Evolutionary conservation across 441 rosid species (phyloP).

Genomic region (Caryocar brasiliense): DNA sequence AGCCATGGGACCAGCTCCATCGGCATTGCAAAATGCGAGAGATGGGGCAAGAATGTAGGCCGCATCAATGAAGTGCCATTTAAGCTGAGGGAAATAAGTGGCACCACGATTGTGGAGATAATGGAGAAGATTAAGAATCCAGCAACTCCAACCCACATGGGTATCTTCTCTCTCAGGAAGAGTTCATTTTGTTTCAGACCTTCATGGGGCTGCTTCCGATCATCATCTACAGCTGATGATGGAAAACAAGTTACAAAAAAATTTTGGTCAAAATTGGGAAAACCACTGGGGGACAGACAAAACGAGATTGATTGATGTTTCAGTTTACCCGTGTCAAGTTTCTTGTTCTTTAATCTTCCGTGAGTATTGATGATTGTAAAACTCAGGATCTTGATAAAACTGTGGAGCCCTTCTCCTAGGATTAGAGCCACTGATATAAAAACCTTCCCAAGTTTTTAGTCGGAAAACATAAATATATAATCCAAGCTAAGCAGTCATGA

Average conservation of each 20-base stretch:
- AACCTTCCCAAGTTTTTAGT: conserved; percentile 46
- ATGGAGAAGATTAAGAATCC: conserved; percentile 41
- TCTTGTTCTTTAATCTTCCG: conserved; percentile 34
- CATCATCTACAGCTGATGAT: conserved; percentile 14
- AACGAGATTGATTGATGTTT: not conserved
- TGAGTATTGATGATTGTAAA: conserved; percentile 40
- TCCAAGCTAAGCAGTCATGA: not conserved
- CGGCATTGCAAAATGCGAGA: conserved; percentile 63
- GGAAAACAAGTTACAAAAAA: too few relatives aligned
- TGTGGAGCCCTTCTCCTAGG: conserved; percentile 90
- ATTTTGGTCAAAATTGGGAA: too few relatives aligned
- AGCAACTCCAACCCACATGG: conserved; percentile 38
- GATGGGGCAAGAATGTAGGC: conserved; percentile 57
- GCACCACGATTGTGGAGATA: conserved; percentile 37
- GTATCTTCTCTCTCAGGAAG: conserved; percentile 49
- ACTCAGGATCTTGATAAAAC: conserved; percentile 56
- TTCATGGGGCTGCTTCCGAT: conserved; percentile 6
- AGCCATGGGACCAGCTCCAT: conserved; percentile 73
- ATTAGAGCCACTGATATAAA: conserved; percentile 74
- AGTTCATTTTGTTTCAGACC: conserved; percentile 33
- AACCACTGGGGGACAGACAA: not conserved
- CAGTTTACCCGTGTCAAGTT: conserved; percentile 25
- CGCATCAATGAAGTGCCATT: conserved; percentile 48
- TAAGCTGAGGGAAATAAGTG: conserved; percentile 58
- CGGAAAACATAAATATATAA: too few relatives aligned